Base-by-base conservation (phyloP, 2,329 filamentous ascomycete genomes). In the Fusarium liriodendri region DNA sequence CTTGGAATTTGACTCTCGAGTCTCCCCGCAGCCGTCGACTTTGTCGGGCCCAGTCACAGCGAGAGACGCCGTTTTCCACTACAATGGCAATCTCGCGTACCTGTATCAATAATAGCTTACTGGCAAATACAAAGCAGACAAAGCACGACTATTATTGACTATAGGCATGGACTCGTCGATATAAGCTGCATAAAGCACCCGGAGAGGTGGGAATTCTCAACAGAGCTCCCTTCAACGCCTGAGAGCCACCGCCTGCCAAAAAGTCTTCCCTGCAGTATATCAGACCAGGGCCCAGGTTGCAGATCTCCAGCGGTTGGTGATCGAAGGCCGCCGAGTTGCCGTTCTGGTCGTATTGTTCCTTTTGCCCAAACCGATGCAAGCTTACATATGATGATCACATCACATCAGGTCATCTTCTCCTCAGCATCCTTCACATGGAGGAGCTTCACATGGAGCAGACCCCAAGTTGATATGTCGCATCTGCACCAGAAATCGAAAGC, bases 41-140 rank as follows among this genome's bases (percentile, higher is more conserved):
- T 69, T 63, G 37, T 37, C 50, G 62, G 66, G 50, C 58, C 71
- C 75, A 76, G 71, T 77, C 71, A 68, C 62, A 37, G 22, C 62
- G 57, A 55, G 66, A 65, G 22, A 33, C 33, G 42, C 33, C 32
- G 38, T 47, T 63, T 54, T 55, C 52, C 45, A 69, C 52, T 25
- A 22, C 52, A 62, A 63, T 61, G 62, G 58, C 64, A 74, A 74
- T 69, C 67, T 68, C 67, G 62, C 47, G 45, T 60, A 16, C 37
- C 62, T 61, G 40, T 22, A 59, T 62, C 57, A 68, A 47, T 29
- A 45, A 63, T 42, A 29, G 27, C 57, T 63, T 32, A 27, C 61
- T 47, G 45, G 66, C 54, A 61, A 65, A 73, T 70, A 38, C 22
- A 33, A 45, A 40, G 59, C 33, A 14, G 16, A 22, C 33, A n/a